Evolutionary conservation across 768 basidiomycete genomes (phyloP).

Genomic region (Boletus speciosus): DNA sequence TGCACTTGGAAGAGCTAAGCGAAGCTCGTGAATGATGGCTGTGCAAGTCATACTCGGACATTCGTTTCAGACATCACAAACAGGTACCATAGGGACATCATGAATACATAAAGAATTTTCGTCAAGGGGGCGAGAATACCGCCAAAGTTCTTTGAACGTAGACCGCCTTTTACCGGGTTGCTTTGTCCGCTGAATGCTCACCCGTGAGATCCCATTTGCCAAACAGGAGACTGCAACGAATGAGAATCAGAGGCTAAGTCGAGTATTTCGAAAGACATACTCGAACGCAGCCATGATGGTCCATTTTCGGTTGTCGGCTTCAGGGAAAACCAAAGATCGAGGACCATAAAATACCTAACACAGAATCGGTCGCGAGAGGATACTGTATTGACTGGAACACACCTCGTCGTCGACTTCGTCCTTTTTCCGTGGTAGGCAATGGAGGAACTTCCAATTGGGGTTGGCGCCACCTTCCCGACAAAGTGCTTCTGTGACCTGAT

Average conservation of each 20-base stretch:
- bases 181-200: slow-evolving; percentile 16
- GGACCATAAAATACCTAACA: slow-evolving; percentile 86
- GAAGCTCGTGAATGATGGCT: not conserved
- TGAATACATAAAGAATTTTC: not conserved
- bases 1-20: not conserved
- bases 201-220: slow-evolving; percentile 44
- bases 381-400: not conserved
- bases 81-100: not conserved
- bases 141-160: not conserved
- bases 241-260: slow-evolving; percentile 1
- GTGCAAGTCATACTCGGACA: not conserved
- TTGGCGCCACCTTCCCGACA: slow-evolving; percentile 80
- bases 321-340: slow-evolving; percentile 87
- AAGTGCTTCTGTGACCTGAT: slow-evolving; percentile 89
- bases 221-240: slow-evolving; percentile 32
- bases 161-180: not conserved
- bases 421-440: slow-evolving; percentile 90
- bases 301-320: slow-evolving; percentile 97
- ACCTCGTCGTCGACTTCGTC: slow-evolving; percentile 97
- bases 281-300: slow-evolving; percentile 92
- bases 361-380: not conserved
- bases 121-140: not conserved
- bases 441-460: slow-evolving; percentile 89
- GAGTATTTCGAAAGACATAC: slow-evolving; percentile 43
- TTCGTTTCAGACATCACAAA: not conserved